Evolutionary conservation across 345 rosid genomes (phyloP).

Genomic region (Lepidium sativum): DNA sequence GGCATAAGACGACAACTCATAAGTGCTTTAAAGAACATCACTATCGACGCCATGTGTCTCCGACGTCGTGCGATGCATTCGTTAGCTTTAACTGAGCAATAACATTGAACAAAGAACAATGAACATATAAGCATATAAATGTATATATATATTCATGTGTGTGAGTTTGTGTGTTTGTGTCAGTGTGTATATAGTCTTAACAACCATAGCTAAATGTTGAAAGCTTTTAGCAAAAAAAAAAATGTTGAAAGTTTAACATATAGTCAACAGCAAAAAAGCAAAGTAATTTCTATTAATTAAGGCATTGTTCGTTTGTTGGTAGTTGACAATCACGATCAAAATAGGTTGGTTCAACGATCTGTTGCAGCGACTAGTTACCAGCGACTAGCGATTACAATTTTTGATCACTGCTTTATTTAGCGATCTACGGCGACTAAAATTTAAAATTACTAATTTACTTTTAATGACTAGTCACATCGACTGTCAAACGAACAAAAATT

Average conservation of each 20-base stretch:
- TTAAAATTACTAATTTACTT: no score
- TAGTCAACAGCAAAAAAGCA: not conserved
- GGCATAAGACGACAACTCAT: constrained; percentile 29
- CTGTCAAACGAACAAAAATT: no score
- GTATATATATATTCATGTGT: not conserved
- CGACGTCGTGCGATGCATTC: not conserved
- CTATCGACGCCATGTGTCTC: constrained; percentile 21
- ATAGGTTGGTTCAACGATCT: no score
- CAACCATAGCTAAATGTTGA: constrained; percentile 14
- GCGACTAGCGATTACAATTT: no score
- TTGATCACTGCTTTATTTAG: no score
- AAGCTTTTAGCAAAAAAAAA: no score
- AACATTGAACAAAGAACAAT: not conserved
- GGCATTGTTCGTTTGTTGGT: no score
- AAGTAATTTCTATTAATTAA: no score
- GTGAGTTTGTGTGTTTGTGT: constrained; percentile 6
- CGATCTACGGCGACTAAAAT: no score
- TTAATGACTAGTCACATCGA: no score
- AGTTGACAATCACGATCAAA: no score
- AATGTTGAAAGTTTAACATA: not conserved
- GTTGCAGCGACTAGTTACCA: no score
- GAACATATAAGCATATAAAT: not conserved
- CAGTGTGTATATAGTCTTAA: constrained; percentile 21
- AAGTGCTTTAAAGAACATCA: constrained; percentile 26
- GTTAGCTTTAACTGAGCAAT: not conserved